Evolutionary conservation across 2,329 filamentous ascomycete species (phyloP).

Genomic region (Iodosphaeria phyllophila): DNA sequence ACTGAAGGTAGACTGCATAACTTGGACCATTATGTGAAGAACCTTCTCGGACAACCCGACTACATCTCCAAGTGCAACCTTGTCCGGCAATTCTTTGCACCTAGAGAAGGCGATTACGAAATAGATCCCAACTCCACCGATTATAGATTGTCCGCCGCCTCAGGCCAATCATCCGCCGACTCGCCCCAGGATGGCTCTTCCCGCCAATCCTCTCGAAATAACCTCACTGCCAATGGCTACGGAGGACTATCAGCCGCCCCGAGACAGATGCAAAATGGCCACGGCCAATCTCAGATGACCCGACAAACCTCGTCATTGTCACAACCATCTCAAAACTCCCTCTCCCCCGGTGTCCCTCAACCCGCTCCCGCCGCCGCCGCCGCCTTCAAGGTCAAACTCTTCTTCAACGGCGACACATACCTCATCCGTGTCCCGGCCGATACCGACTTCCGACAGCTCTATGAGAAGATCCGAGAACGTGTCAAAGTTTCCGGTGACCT

Average conservation of each 20-base stretch:
- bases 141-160: constrained; percentile 55
- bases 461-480: constrained; percentile 69
- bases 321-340: constrained; percentile 35
- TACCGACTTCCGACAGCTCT: constrained; percentile 59
- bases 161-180: constrained; percentile 45
- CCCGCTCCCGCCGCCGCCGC: constrained; percentile 37
- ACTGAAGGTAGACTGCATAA: constrained; percentile 86
- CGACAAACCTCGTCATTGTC: constrained; percentile 28
- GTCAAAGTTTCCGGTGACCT: constrained; percentile 55
- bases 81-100: constrained; percentile 80
- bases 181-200: constrained; percentile 42
- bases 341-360: constrained; percentile 28
- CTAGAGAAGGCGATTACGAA: constrained; percentile 81
- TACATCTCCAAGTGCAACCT: constrained; percentile 74
- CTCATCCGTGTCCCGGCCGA: constrained; percentile 75
- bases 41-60: constrained; percentile 61
- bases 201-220: constrained; percentile 45
- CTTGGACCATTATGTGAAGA: constrained; percentile 88
- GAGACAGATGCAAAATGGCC: constrained; percentile 20
- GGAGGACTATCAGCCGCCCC: constrained; percentile 32
- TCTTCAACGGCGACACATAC: constrained; percentile 81
- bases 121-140: constrained; percentile 60
- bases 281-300: constrained; percentile 20
- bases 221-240: constrained; percentile 39
- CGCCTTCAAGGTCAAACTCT: constrained; percentile 84